Evolutionary conservation across 495 filamentous ascomycete genomes (phyloP).

Genomic region (Platismatia glauca): DNA sequence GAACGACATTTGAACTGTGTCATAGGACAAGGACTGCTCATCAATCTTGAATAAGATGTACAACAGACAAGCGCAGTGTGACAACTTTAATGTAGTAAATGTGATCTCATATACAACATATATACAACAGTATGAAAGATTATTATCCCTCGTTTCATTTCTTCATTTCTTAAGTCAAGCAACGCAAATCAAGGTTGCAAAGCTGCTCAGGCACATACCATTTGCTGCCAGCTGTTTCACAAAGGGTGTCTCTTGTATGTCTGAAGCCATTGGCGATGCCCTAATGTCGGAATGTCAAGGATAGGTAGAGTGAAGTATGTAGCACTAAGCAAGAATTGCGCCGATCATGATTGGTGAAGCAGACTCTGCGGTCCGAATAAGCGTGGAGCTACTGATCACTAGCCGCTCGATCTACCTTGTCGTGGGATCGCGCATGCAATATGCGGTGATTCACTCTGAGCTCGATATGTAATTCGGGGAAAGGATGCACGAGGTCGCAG

Average conservation of each 20-base stretch:
- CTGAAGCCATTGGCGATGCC: conserved; percentile 34
- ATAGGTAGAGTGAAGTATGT: neutral
- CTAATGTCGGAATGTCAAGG: neutral
- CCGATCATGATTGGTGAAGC: conserved; percentile 3
- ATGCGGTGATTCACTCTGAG: no score
- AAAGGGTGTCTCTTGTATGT: conserved; percentile 56
- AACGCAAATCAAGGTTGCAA: neutral
- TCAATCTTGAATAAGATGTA: neutral
- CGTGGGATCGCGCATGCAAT: neutral
- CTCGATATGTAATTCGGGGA: no score
- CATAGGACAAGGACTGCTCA: neutral
- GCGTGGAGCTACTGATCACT: neutral
- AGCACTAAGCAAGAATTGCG: neutral
- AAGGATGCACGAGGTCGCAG: no score
- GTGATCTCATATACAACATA: neutral
- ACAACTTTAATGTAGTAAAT: neutral
- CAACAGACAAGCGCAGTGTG: neutral
- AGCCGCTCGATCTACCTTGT: neutral
- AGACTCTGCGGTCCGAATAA: conserved; percentile 4
- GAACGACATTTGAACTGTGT: neutral
- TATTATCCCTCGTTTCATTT: neutral
- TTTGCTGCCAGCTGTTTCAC: conserved; percentile 69
- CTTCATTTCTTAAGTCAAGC: neutral
- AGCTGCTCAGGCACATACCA: conserved; percentile 41
- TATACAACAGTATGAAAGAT: neutral